Evolutionary conservation across 495 filamentous ascomycete genomes (phyloP).

Genomic region (Aspergillus carlsbadensis): DNA sequence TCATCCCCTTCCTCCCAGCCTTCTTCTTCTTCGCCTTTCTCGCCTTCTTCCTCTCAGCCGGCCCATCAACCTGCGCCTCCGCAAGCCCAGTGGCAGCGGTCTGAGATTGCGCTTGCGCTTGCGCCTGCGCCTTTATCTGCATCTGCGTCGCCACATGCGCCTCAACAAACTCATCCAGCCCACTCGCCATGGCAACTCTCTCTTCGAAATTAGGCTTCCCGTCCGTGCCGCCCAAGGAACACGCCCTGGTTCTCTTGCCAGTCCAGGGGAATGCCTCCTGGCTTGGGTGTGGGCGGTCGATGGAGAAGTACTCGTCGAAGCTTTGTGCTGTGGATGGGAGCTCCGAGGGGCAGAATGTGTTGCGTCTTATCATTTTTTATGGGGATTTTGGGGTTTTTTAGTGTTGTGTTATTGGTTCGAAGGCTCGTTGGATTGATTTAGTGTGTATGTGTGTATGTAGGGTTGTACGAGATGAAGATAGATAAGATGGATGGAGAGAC

Average conservation of each 20-base stretch:
- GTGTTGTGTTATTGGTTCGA: not conserved
- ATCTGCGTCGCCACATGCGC: not conserved
- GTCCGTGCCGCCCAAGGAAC: not conserved
- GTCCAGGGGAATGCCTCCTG: not conserved
- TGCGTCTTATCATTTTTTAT: constrained; percentile 6
- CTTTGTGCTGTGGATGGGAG: not conserved
- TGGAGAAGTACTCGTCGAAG: constrained; percentile 19
- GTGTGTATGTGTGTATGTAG: no score
- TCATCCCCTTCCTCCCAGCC: constrained; percentile 19
- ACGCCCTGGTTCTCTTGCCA: not conserved
- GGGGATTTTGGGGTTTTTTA: not conserved
- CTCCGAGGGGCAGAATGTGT: constrained; percentile 19
- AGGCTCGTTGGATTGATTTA: not conserved
- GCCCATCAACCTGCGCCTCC: constrained; percentile 1
- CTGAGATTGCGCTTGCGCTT: no score
- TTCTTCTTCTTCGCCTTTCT: constrained; percentile 11
- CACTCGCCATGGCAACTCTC: not conserved
- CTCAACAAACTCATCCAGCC: not conserved
- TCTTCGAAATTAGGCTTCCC: not conserved
- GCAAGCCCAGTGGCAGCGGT: no score
- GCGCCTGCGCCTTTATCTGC: not conserved
- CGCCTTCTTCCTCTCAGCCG: not conserved
- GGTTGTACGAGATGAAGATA: no score
- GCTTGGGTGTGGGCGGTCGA: constrained; percentile 4
- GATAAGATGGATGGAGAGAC: not conserved